Base-by-base conservation (phyloP, 2,329 filamentous ascomycete species). In the Claviceps africana region DNA sequence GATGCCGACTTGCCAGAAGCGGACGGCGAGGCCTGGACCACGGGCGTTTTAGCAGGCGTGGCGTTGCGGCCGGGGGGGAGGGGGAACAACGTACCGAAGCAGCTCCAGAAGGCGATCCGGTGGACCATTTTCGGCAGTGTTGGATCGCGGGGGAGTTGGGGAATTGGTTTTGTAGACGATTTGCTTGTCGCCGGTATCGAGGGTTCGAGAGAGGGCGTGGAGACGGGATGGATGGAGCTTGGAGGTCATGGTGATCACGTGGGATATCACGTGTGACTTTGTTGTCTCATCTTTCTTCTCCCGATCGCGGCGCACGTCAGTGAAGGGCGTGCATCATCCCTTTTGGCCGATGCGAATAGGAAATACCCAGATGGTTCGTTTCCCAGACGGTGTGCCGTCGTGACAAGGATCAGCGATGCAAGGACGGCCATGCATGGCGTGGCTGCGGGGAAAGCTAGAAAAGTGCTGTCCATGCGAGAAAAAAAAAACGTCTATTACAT, bases 1-100 rank as follows among this genome's bases (percentile, higher is more conserved):
- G 68, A 98, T 93, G 65, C 91, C 93, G 68, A 98, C 84, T 72
- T 97, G 93, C 88, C 90, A 96, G 71, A 93, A 80, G 62, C 91
- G 87, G 65, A 90, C 85, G 66, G 86, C 89, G 63, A 96, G 73
- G 76, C 93, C 93, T 98, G 19, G 10, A 17, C 13, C 1, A 42
- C 2, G 13, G 9, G n/a, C 3, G 13, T 8, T n/a, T 9, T 10
- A 13, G n/a, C n/a, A n/a, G n/a, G n/a, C n/a, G n/a, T n/a, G n/a
- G n/a, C n/a, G n/a, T n/a, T n/a, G n/a, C n/a, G n/a, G n/a, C n/a
- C n/a, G n/a, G n/a, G n/a, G n/a, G n/a, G n/a, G n/a, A n/a, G n/a
- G n/a, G n/a, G n/a, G n/a, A n/a, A n/a, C n/a, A n/a, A n/a, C n/a
- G n/a, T n/a, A 96, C 91, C 91, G 81, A 96, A 95, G 76, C 86